A percentile compares a stretch with the other conserved stretches of the same genome.
Evolutionary conservation across 345 rosid genomes (phyloP).

Genomic region (Heritiera littoralis): DNA sequence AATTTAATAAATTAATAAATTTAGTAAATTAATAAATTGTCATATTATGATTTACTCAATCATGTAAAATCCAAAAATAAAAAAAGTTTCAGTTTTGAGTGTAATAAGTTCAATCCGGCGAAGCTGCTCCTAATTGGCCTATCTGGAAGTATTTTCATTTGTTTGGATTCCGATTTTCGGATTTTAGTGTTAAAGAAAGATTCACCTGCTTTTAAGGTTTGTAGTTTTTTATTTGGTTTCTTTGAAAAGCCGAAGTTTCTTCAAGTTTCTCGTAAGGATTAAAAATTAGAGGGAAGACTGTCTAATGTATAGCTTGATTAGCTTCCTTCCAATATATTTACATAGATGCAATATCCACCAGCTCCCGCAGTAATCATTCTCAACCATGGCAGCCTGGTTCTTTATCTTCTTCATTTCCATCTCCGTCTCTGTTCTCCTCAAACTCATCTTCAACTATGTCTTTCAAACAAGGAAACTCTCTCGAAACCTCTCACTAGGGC

Average conservation of each 20-base stretch:
- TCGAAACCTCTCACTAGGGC: conserved; percentile 31
- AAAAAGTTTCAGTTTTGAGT: no score
- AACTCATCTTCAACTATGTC: background rate
- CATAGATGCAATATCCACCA: background rate
- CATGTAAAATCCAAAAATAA: no score
- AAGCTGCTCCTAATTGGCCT: background rate
- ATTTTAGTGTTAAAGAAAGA: background rate
- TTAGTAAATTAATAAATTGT: no score
- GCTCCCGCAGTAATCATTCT: background rate
- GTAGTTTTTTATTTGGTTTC: background rate
- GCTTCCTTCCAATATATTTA: background rate
- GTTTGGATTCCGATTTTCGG: background rate
- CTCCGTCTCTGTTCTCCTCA: conserved; percentile 18
- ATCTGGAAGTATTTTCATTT: background rate
- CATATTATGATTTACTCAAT: no score
- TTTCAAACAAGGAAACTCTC: background rate
- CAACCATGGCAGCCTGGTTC: conserved; percentile 10
- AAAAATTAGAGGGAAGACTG: background rate
- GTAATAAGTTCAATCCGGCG: background rate
- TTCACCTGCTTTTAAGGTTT: background rate
- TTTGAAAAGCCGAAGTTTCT: background rate
- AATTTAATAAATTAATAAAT: no score
- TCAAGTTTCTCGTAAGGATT: background rate
- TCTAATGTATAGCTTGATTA: background rate
- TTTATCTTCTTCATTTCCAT: conserved; percentile 12